These are phyloP conservation scores for Caloboletus firmus DNA, from an alignment of 1,284 basidiomycete species.

Conservation along the genomic window DNA sequence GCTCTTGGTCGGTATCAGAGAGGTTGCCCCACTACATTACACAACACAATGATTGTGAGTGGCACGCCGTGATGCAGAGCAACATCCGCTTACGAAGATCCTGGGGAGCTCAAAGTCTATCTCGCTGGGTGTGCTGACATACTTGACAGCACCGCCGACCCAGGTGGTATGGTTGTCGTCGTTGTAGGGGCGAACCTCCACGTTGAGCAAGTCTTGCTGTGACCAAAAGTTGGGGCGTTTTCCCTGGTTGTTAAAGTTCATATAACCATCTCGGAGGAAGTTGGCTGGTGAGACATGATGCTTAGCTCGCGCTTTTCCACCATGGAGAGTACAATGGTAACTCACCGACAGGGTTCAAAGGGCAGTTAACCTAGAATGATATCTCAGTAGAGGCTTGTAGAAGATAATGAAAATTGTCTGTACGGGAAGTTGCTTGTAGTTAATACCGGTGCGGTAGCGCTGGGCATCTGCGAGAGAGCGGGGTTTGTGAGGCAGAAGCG, in stretches of 20 bases:
- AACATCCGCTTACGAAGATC: slow-evolving; percentile 18
- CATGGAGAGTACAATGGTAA: neutral
- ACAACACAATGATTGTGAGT: neutral
- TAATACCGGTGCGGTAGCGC: slow-evolving; percentile 21
- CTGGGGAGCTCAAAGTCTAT: slow-evolving; percentile 28
- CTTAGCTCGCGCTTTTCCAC: neutral
- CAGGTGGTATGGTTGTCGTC: slow-evolving; percentile 28
- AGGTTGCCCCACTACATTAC: slow-evolving; percentile 23
- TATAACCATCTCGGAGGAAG: slow-evolving; percentile 23
- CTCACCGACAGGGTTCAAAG: slow-evolving; percentile 23
- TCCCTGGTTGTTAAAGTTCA: slow-evolving; percentile 23
- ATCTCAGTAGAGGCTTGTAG: neutral
- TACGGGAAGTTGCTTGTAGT: slow-evolving; percentile 22
- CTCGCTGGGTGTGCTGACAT: slow-evolving; percentile 23
- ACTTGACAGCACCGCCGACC: slow-evolving; percentile 25
- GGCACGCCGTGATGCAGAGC: neutral
- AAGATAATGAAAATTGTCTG: neutral
- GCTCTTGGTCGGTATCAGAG: slow-evolving; percentile 17
- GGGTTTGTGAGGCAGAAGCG: neutral
- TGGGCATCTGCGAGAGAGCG: slow-evolving; percentile 20
- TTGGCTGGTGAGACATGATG: slow-evolving; percentile 8
- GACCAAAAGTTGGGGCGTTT: slow-evolving; percentile 26
- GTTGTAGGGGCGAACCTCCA: slow-evolving; percentile 22
- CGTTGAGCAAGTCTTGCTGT: slow-evolving; percentile 18
- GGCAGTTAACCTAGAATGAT: slow-evolving; percentile 15